Evolutionary conservation across 345 rosid genomes (phyloP), one percentile per base, ranked within the genome.

Genomic region (Gossypium anomalum): DNA sequence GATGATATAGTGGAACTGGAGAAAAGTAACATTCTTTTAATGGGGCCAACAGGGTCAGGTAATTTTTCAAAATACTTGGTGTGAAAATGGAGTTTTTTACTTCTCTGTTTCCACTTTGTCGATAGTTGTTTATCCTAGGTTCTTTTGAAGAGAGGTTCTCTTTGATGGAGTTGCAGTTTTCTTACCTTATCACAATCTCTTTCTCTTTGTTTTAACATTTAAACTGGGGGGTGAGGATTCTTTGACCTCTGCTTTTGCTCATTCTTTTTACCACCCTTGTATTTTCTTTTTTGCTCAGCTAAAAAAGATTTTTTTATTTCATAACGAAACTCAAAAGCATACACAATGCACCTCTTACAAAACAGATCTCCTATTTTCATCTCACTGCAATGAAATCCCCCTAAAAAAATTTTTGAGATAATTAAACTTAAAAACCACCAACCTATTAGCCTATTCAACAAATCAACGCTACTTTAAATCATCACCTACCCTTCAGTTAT

Each of bases 41-140:
- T 93, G 98, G 99, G 99, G 69, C 99, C 98, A 29, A 96, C 99
- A 53, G 98, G 99, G 57, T 96, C 98, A 81, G 99, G 99, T 96
- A 81, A 89, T 77, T 67, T 83, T 14, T 51, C 79, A 17, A 67
- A 25, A 66, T 55, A 52, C 19, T 75, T 55, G 12, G 51, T 20
- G 25, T 55, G 23, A 15, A 34, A 38, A 9, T 43, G 48, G 20
- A 16, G 34, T 12, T 1, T 74, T 52, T 45, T 44, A 19, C 23
- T 25, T 51, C 53, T 48, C 17, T 64, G 10, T 38, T 15, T 74
- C 22, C 23, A 25, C 25, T 49, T 48, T 48, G 29, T 11, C 13
- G 3, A 34, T 71, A 20, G 38, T 27, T 25, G 14, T 56, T 23
- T 71, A 38, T 56, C 75, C 17, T 34, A 53, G 29, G 47, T 55